Conservation (phyloP, 2,329 filamentous ascomycete species). For the Pseudopyricularia javanii region DNA sequence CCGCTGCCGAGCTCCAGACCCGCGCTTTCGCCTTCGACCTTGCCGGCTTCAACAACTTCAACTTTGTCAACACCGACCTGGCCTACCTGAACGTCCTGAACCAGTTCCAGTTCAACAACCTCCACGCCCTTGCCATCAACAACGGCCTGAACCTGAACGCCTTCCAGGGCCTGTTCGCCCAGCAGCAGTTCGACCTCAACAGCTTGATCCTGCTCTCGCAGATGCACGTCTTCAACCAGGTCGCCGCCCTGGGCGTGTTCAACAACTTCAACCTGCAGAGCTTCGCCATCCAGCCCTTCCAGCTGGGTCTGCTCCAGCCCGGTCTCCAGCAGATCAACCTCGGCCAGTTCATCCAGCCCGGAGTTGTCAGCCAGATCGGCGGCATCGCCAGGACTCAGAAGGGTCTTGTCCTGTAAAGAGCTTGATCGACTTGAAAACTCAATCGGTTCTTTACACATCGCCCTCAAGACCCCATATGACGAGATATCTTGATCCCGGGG, state of each 20-base stretch:
- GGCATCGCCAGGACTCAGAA: conserved; percentile 7
- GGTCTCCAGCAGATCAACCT: conserved; percentile 14
- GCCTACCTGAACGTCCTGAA: conserved; percentile 35
- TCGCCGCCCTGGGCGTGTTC: conserved; percentile 17
- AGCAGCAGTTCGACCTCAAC: conserved; percentile 7
- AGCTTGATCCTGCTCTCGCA: conserved; percentile 10
- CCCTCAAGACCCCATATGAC: too few species aligned
- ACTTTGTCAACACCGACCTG: conserved; percentile 25
- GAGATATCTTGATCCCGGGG: too few species aligned
- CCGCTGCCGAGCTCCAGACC: conserved; percentile 18
- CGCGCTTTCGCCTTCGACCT: conserved; percentile 23
- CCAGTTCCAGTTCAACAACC: conserved; percentile 28
- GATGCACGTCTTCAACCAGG: conserved; percentile 9
- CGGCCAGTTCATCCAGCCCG: conserved; percentile 10
- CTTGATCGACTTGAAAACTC: too few species aligned
- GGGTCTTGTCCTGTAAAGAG: too few species aligned
- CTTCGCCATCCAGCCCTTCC: conserved; percentile 10
- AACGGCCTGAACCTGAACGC: conserved; percentile 31
- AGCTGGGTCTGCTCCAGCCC: conserved; percentile 11
- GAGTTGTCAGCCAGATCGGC: conserved; percentile 11
- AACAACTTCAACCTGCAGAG: conserved; percentile 15
- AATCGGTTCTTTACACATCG: too few species aligned
- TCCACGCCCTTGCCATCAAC: conserved; percentile 26
- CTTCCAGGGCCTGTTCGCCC: conserved; percentile 24
- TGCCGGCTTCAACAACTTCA: conserved; percentile 25